Conservation (phyloP, 73 alveolate genomes). For the Blepharisma japonicum region DNA sequence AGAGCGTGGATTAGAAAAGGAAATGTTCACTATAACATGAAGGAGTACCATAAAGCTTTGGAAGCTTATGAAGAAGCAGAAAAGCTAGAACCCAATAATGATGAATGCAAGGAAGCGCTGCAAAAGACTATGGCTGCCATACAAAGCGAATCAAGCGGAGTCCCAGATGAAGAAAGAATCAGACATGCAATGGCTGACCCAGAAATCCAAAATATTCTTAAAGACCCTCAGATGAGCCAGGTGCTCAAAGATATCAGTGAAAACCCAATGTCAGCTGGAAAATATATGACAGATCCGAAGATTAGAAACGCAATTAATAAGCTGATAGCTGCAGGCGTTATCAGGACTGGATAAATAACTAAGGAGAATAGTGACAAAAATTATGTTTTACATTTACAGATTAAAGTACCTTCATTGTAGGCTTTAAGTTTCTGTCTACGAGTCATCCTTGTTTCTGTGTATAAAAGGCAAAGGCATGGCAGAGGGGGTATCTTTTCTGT, state of each 20-base stretch:
- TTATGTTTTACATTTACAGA: too few relatives aligned
- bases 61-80: conserved; percentile 80
- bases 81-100: conserved; percentile 79
- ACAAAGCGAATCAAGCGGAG: conserved; percentile 62
- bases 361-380: too few relatives aligned
- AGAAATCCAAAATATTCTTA: conserved; percentile 86
- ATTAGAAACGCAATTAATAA: conserved; percentile 86
- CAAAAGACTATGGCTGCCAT: conserved; percentile 69
- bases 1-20: conserved; percentile 90
- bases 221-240: background rate
- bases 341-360: conserved; percentile 72
- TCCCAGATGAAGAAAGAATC: conserved; percentile 92
- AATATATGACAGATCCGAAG: conserved; percentile 85
- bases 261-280: conserved; percentile 76
- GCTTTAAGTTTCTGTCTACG: too few relatives aligned
- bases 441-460: too few relatives aligned
- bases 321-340: conserved; percentile 96
- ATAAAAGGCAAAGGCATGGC: too few relatives aligned
- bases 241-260: conserved; percentile 68
- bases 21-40: conserved; percentile 72
- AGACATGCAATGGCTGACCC: conserved; percentile 99
- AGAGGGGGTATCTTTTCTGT: too few relatives aligned
- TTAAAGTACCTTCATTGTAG: too few relatives aligned
- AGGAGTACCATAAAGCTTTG: conserved; percentile 89
- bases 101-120: conserved; percentile 69